Evolutionary conservation across 768 basidiomycete genomes (phyloP), one percentile per base, ranked within the genome.

Genomic region (Tulasnella sp.): DNA sequence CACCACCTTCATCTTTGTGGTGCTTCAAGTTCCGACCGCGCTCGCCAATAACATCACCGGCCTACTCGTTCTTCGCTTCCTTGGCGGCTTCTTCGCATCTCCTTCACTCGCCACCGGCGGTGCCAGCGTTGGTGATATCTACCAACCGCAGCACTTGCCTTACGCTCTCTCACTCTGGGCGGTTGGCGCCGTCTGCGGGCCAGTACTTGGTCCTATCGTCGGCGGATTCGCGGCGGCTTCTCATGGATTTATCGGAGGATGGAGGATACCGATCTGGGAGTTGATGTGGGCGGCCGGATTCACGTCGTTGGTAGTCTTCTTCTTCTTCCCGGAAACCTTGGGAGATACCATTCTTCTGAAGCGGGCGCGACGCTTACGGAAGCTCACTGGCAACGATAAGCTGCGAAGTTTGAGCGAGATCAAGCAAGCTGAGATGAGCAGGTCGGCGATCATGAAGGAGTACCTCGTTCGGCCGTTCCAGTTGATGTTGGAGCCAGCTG

Each of bases 11-110:
- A 38, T 67, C 48, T 73, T 70, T 63, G 48, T 50, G 30, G n/a
- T 27, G 19, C 58, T 64, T 50, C 60, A 64, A 50, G 67, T 74
- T 54, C 71, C 69, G 4, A 72, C 70, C 52, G 73, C 73, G 9
- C 64, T 74, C 0, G 67, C 71, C 7, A 64, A 63, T 45, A 74
- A 70, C 63, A 71, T 70, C 3, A 70, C 68, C 19, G 64, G 65
- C 2, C 69, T 73, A 56, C 65, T 73, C 61, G 27, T 62, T 24
- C 56, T 61, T 17, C 68, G 68, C 10, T 68, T 69, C 48, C 51
- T 69, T 3, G 65, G 56, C 30, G 68, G 68, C 3, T 62, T 63
- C 53, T 67, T 68, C 27, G 62, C 62, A n/a, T 41, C 47, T 24
- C 61, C 63, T 3, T 65, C 68, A 3, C 58, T 69, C 19, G 66